Base-by-base conservation (phyloP, 2,329 filamentous ascomycete species). In the Venturia aucupariae region DNA sequence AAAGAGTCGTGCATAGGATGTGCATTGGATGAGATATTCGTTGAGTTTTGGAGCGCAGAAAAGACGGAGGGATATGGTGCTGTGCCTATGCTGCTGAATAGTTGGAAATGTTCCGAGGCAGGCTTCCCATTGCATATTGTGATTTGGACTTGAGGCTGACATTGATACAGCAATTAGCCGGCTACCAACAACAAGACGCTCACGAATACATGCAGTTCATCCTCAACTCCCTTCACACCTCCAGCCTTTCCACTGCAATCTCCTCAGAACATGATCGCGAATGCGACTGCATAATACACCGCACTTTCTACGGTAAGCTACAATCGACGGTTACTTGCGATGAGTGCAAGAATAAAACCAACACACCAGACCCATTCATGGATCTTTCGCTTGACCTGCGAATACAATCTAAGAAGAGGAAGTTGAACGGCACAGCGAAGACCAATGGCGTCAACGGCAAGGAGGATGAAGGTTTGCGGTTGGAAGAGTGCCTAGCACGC, bases 171-270 rank as follows among this genome's bases (percentile, higher is more conserved):
- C 73, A 76, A 22, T 71, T 81, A 27, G 90, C 93, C 1, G 94
- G 92, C 13, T 96, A 95, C 70, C 90, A 92, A 71, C 93, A 97
- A 76, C 93, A 97, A 78, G 93, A 97, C 72, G 93, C 93, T 0
- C 93, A 97, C 73, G 93, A 97, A 74, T 97, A 96, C 77, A 95
- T 97, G 75, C 92, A 96, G 73, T 97, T 96, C 72, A 84, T 97
- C 41, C 88, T 95, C 42, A 93, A 97, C 77, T 90, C 94, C 70
- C 82, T 99, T 19, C 93, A 97, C 41, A 30, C 42, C 27, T 60
- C 60, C 27, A 59, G 65, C 30, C 22, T 42, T 17, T 71, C 73
- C 17, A 72, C 74, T 39, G 68, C 67, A 6, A 85, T 88, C 68
- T 82, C 83, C 61, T 86, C 67, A 57, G 68, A 72, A 61, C 63